Evolutionary conservation across 2,329 filamentous ascomycete genomes (phyloP), one percentile per base, ranked within the genome.

Genomic region (Pyricularia sp.): DNA sequence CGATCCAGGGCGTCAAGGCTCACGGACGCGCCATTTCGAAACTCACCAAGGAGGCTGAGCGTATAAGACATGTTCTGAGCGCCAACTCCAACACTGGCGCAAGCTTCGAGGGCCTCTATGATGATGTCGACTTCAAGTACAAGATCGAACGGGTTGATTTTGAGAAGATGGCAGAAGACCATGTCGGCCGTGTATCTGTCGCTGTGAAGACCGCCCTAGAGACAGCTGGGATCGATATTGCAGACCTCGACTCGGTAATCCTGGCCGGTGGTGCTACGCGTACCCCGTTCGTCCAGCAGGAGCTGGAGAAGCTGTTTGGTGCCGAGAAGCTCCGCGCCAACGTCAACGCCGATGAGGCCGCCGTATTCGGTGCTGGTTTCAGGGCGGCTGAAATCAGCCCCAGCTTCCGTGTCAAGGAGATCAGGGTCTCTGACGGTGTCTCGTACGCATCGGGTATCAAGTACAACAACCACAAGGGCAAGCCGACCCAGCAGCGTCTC

Each of bases 321-420:
- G 77, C 86, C 8, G 86, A 89, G 63, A 97, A 96, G 80, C 82
- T 99, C 66, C 88, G 92, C 68, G 89, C 88, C 72, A 99, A 96
- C 71, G 94, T 99, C 73, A 99, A 99, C 78, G 90, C 93, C 12
- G 94, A 99, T 72, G 94, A 99, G 77, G 89, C 94, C 28, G 94
- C 94, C 63, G 94, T 96, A 10, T 96, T 97, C 75, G 94, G 94
- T 70, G 93, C 94, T 65, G 93, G 89, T 31, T 97, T 99, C 82
- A 91, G 93, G 73, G 94, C 91, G 63, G 94, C 94, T 64, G 87
- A 91, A 70, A 82, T 99, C 66, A 97, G 91, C 77, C 92, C 93
- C 55, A 93, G 90, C 74, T 99, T 99, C 86, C 88, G 92, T 67
- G 94, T 99, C 73, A 99, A 97, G 82, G 94, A 97, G 73, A 99